Base-by-base conservation (phyloP, 495 filamentous ascomycete genomes). In the Bacidia rubella region DNA sequence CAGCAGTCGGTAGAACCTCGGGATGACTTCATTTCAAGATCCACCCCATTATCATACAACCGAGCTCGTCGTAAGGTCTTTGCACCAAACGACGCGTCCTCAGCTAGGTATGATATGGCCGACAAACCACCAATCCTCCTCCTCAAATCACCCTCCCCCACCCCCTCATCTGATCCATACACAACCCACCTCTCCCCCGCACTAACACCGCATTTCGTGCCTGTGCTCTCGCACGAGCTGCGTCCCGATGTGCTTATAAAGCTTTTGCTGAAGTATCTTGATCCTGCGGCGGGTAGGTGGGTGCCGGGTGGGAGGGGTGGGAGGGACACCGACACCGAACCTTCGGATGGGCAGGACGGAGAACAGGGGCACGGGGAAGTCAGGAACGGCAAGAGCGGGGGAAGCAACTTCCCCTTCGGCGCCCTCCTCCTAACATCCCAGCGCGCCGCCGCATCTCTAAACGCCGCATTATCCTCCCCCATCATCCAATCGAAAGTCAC, bases 361-460 rank as follows among this genome's bases (percentile, higher is more conserved):
- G n/a, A n/a, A n/a, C n/a, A n/a, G n/a, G n/a, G n/a, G n/a, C n/a
- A n/a, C n/a, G n/a, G n/a, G n/a, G n/a, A n/a, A n/a, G n/a, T n/a
- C n/a, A n/a, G n/a, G n/a, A n/a, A n/a, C n/a, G n/a, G n/a, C n/a
- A n/a, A n/a, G n/a, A n/a, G n/a, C n/a, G n/a, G n/a, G n/a, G n/a
- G n/a, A 39, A 23, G 19, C 32, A 35, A 5, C 29, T 59, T 32
- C 57, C 52, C 46, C 47, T 62, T 54, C 39, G 64, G 64, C 32
- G 58, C 58, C 27, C 59, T 72, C 1, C 51, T 54, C 17, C 93
- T 98, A 65, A 98, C 92, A 0, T 94, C 87, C 17, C 93, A 97
- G 62, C 78, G 93, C 19, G 86, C 92, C 4, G 92, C 95, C 11
- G 92, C 57, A 55, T 62, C 60, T 59, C 53, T 56, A 53, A 49